phyloP scores from a whole-genome alignment of 495 filamentous ascomycete species.

The Lasiosphaeria miniovina region DNA sequence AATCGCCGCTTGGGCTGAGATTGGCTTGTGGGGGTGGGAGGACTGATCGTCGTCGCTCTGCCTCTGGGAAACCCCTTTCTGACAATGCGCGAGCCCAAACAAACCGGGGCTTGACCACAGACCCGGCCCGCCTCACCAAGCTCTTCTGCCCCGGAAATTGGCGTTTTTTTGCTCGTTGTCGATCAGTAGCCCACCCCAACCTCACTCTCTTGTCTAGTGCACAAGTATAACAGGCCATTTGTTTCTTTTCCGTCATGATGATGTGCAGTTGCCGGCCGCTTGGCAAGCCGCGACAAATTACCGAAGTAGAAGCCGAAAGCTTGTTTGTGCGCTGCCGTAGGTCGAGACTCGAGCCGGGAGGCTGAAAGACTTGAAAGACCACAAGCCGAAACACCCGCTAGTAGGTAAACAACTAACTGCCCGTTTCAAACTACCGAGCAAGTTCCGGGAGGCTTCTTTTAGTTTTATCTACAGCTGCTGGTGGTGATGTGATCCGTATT shows the following conservation, averaged over 20 bases:
- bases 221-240: not conserved
- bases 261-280: conserved; percentile 25
- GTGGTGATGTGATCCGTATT: no score
- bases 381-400: not conserved
- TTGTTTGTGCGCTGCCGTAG: not conserved
- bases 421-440: no score
- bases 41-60: not conserved
- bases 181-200: conserved; percentile 1
- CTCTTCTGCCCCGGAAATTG: not conserved
- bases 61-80: not conserved
- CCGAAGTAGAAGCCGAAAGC: conserved; percentile 24
- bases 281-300: conserved; percentile 29
- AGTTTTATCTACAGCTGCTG: no score
- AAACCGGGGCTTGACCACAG: not conserved
- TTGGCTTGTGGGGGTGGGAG: conserved; percentile 6
- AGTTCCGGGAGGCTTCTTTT: no score
- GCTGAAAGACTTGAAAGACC: not conserved
- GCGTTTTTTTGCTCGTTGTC: not conserved
- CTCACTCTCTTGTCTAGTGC: not conserved
- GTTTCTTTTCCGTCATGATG: not conserved
- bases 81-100: not conserved
- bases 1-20: not conserved
- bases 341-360: not conserved
- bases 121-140: not conserved
- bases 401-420: no score